phyloP scores from a whole-genome alignment of 495 filamentous ascomycete species.

The Xylaria intraflava region DNA sequence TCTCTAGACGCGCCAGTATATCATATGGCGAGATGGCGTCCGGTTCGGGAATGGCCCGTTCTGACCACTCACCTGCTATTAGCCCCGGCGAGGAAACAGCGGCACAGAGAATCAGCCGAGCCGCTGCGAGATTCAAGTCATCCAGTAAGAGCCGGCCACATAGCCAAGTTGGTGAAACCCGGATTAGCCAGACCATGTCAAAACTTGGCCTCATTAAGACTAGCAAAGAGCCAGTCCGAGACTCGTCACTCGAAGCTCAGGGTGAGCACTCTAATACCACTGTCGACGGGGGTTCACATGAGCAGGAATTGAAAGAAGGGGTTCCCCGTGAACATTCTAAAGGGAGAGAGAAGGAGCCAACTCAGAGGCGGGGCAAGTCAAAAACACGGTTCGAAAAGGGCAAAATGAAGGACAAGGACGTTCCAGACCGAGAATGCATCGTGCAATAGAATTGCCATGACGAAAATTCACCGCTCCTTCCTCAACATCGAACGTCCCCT shows the following conservation, averaged over 20 bases:
- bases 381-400: slow-evolving; percentile 37
- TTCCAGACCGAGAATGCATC: slow-evolving; percentile 66
- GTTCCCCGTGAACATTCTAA: neutral
- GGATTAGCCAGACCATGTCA: slow-evolving; percentile 60
- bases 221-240: slow-evolving; percentile 42
- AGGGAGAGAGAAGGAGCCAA: slow-evolving; percentile 29
- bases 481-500: neutral
- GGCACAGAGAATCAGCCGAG: slow-evolving; percentile 48
- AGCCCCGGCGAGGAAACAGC: slow-evolving; percentile 48
- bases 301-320: slow-evolving; percentile 35
- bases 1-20: slow-evolving; percentile 41
- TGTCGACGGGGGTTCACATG: slow-evolving; percentile 34
- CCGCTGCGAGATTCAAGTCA: slow-evolving; percentile 51
- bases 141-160: slow-evolving; percentile 58
- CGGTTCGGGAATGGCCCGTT: slow-evolving; percentile 30
- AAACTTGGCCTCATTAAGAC: slow-evolving; percentile 50
- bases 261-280: slow-evolving; percentile 32
- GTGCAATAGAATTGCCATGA: slow-evolving; percentile 11
- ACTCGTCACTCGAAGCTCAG: slow-evolving; percentile 23
- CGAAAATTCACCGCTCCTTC: neutral
- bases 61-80: slow-evolving; percentile 28
- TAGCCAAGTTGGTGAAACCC: slow-evolving; percentile 60
- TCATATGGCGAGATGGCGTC: slow-evolving; percentile 40
- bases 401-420: slow-evolving; percentile 34
- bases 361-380: slow-evolving; percentile 38